These are phyloP conservation scores for Lyophyllum shimeji DNA, from an alignment of 768 basidiomycete genomes.

Conservation along the genomic window DNA sequence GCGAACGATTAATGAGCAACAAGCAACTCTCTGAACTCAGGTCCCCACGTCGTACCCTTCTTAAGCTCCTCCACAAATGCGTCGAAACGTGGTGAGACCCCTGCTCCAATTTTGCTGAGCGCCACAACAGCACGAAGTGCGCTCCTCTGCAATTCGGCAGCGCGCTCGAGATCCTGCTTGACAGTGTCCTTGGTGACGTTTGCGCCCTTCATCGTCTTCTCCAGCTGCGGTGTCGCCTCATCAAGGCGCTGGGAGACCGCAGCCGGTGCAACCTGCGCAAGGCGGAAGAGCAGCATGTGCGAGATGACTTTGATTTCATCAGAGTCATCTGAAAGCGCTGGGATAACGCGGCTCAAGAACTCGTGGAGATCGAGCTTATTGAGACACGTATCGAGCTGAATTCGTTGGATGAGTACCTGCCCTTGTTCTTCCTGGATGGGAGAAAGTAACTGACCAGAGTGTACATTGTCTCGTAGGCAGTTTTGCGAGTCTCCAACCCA, in stretches of 20 bases:
- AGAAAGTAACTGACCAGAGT: conserved; percentile 65
- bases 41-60: conserved; percentile 64
- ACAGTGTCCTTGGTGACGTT: conserved; percentile 93
- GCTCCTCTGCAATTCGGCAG: conserved; percentile 89
- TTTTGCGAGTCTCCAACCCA: conserved; percentile 94
- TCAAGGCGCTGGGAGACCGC: conserved; percentile 83
- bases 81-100: conserved; percentile 76
- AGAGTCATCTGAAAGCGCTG: conserved; percentile 83
- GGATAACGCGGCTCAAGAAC: conserved; percentile 79
- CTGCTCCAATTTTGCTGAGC: conserved; percentile 69
- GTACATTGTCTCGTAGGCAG: conserved; percentile 96
- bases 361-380: conserved; percentile 83
- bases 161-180: conserved; percentile 86
- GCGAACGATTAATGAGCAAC: conserved; percentile 12
- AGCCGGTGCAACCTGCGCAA: conserved; percentile 83
- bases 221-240: conserved; percentile 79
- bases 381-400: conserved; percentile 88
- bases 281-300: conserved; percentile 92
- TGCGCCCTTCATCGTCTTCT: conserved; percentile 87
- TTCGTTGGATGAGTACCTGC: conserved; percentile 1
- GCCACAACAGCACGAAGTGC: conserved; percentile 87
- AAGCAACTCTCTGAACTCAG: conserved; percentile 65
- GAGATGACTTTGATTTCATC: conserved; percentile 98
- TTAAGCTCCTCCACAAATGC: conserved; percentile 72
- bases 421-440: not conserved